Evolutionary conservation across 495 filamentous ascomycete species (phyloP), one percentile per base, ranked within the genome.

Genomic region (Extremus antarcticus): DNA sequence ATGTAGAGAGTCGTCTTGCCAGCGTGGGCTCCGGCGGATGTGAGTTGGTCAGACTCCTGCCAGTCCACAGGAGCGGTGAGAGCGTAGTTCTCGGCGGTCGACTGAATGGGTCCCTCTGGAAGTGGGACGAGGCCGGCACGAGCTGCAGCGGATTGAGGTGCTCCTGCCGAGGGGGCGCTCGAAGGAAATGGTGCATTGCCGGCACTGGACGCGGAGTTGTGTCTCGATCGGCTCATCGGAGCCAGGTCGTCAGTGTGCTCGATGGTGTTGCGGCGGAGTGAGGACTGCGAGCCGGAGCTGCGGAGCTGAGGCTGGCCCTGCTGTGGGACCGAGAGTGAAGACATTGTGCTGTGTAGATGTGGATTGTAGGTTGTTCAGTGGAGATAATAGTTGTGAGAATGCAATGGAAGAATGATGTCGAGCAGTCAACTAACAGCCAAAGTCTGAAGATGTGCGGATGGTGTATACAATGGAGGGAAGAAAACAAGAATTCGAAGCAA

Each of bases 1-100:
- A 51, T 50, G 53, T 56, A 56, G 25, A 60, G 38, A 21, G 58
- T 52, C 3, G 58, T 60, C 9, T 16, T 16, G n/a, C 23, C 16
- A 10, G 17, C 29, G 4, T 48, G 47, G 2, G 43, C 29, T 20
- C 47, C 16, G 19, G 20, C 8, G 38, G 57, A 29, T 1, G 19
- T 25, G 46, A 52, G 29, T 1, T 40, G 25, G 32, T 41, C 32
- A 10, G 50, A 17, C 29, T 52, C 50, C 16, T 38, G 40, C 50
- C 50, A 52, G 50, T 52, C 50, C 29, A 52, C 50, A 40, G 50
- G 38, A 25, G 50, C 29, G 8, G 17, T 25, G 38, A 52, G 50
- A 10, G 50, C 29, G 20, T 38, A n/a, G 17, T 40, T 40, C 50
- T 52, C 29, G 11, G 50, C 50, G 13, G n/a, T 43, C 8, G 50